Evolutionary conservation across 2,329 filamentous ascomycete species (phyloP), one percentile per base, ranked within the genome.

Genomic region (Gnomoniopsis sp.): DNA sequence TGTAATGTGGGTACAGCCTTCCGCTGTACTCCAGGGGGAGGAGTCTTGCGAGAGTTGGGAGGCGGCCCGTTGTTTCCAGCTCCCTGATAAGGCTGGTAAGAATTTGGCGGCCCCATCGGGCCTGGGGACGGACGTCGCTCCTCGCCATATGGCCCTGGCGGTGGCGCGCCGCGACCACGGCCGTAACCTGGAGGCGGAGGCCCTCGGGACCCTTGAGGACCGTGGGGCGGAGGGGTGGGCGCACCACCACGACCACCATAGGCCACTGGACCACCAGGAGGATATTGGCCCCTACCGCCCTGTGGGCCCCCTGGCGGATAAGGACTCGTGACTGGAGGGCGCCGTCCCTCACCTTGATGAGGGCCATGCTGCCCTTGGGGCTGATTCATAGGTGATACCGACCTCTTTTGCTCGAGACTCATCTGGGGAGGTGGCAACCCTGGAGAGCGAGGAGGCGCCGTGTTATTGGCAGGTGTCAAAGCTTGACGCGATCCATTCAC

Each of bases 401-500:
- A 77, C 59, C 73, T 75, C 61, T 75, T 68, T 55, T 74, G 73
- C 38, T 70, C 68, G 23, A 76, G 71, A 49, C 73, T 70, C 65
- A 74, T 72, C 57, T 75, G 71, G 8, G 74, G 72, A n/a, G 75
- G 71, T 22, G 76, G 74, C 22, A 77, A 68, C 46, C 71, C 74
- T 50, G 74, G 71, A 48, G 73, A 71, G 54, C 59, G 63, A 36
- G 61, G 68, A 47, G 72, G 64, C 54, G 68, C 70, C 62, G 71
- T 68, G 58, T 72, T 68, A 58, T 69, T 68, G 47, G 73, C 71
- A 46, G 71, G 68, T 63, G 69, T 79, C 69, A 82, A 66, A 77
- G 70, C 81, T 80, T 84, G 77, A 76, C 74, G 79, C 74, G 79
- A 79, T 66, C 76, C 74, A 71, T 75, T 74, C 68, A 76, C 69